Evolutionary conservation across 257 asterid species (phyloP), one percentile per base, ranked within the genome.

Genomic region (Solanum acaule): DNA sequence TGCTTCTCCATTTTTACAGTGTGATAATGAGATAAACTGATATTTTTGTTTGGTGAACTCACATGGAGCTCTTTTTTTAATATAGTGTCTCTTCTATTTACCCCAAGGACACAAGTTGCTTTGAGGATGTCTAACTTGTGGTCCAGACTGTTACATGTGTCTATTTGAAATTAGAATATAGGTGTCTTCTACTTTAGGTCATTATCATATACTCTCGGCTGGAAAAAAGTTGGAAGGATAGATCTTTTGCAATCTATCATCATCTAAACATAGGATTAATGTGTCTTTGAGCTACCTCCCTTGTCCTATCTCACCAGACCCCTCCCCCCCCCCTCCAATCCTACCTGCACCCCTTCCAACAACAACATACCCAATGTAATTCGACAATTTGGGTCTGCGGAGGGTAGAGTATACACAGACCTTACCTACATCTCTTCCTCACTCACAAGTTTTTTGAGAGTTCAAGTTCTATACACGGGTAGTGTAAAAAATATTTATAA

Each of bases 131-230:
- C 42, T 82, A 29, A 37, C 61, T 46, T 29, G 86, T 49, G 86
- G 56, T 82, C 34, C 86, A 46, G 20, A 49, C 6, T 46, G 44
- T 82, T 82, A 46, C 86, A 82, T 16, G 16, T 81, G 42, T 81
- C 38, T 78, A 49, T 15, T 75, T 16, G 40, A 82, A 16, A 49
- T 82, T 82, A 82, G 42, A 49, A 82, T 82, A 27, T 49, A 49
- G 86, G 86, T 82, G 86, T n/a, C 86, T 49, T 82, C 86, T 49
- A 16, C 86, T 82, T 82, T 82, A 82, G 86, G 86, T 82, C 86
- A 46, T 27, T 15, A 29, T 82, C 70, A 82, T 82, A 82, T 49
- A 29, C 86, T 49, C 46, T 10, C 70, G 42, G 86, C 70, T 46
- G 27, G 42, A 49, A 82, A 75, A 27, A 82, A 49, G 70, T 46